A percentile compares a stretch with the other conserved stretches of the same genome.
phyloP scores from a whole-genome alignment of 768 basidiomycete species.

The Cystofilobasidium capitatum region DNA sequence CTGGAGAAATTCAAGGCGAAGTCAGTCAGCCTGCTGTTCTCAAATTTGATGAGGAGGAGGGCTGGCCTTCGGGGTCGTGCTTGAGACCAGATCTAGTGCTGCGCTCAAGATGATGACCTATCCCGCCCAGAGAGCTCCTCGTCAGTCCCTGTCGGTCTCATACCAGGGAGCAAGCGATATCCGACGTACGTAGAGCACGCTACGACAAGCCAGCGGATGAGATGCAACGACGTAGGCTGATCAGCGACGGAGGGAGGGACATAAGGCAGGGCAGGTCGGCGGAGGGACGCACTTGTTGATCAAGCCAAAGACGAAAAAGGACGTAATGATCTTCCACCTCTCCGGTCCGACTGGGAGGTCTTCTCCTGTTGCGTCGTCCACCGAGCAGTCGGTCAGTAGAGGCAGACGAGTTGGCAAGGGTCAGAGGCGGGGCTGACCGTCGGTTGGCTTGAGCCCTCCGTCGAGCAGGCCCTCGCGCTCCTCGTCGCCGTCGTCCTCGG shows the following conservation, averaged over 20 bases:
- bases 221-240: too few relatives aligned
- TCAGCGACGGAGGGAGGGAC: background rate
- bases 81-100: slow-evolving; percentile 84
- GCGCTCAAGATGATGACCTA: slow-evolving; percentile 93
- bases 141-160: too few relatives aligned
- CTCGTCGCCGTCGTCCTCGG: background rate
- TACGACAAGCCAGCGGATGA: background rate
- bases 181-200: slow-evolving; percentile 4
- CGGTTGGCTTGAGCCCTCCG: background rate
- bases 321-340: slow-evolving; percentile 9
- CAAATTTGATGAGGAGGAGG: background rate
- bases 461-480: background rate
- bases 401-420: background rate
- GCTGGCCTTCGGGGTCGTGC: slow-evolving; percentile 79
- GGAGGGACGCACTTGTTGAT: slow-evolving; percentile 12
- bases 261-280: background rate
- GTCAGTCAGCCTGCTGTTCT: background rate
- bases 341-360: background rate
- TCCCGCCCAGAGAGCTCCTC: too few relatives aligned
- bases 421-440: background rate
- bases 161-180: too few relatives aligned
- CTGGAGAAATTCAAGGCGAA: slow-evolving; percentile 16
- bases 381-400: background rate
- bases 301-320: slow-evolving; percentile 21
- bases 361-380: background rate